A percentile compares a stretch with the other conserved stretches of the same genome.
Conservation (phyloP, 2,329 filamentous ascomycete genomes). For the Albophoma yamanashiensis region DNA sequence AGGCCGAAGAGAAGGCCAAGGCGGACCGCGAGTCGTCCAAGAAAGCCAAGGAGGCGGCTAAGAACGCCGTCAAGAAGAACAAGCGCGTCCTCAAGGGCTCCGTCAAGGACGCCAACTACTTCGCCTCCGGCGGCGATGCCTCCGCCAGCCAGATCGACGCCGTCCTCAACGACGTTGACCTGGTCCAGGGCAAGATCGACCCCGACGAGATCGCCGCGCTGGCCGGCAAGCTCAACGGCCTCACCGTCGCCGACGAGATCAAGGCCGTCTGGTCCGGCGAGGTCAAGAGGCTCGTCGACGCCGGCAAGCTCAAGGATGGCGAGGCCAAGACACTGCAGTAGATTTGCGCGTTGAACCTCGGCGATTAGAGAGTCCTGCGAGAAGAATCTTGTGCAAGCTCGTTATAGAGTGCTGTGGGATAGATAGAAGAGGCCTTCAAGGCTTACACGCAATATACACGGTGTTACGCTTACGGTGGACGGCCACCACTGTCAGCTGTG, state of each 20-base stretch:
- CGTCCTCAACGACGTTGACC: slow-evolving; percentile 77
- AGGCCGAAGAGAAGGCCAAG: slow-evolving; percentile 82
- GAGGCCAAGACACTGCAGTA: slow-evolving; percentile 57
- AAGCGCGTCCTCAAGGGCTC: slow-evolving; percentile 91
- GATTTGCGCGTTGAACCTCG: neutral
- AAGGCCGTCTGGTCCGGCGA: slow-evolving; percentile 74
- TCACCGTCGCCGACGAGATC: slow-evolving; percentile 74
- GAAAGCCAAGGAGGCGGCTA: slow-evolving; percentile 97
- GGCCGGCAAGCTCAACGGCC: slow-evolving; percentile 66
- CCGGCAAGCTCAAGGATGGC: slow-evolving; percentile 77
- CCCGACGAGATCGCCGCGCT: slow-evolving; percentile 80
- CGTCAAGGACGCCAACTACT: slow-evolving; percentile 98
- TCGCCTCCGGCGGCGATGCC: slow-evolving; percentile 59
- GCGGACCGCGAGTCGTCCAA: slow-evolving; percentile 71
- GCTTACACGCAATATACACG: neutral
- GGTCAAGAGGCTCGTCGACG: slow-evolving; percentile 64
- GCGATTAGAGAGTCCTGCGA: neutral
- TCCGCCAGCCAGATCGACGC: slow-evolving; percentile 70
- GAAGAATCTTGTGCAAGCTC: neutral
- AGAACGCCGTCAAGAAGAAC: slow-evolving; percentile 99
- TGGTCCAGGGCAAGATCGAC: slow-evolving; percentile 79
- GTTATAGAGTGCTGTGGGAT: neutral
- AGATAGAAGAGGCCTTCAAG: neutral
- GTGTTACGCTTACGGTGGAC: neutral
- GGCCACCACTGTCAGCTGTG: too few relatives aligned